A percentile compares a stretch with the other conserved stretches of the same genome.
These are phyloP conservation scores for Russula emetica DNA, from an alignment of 768 basidiomycete genomes.

Conservation along the genomic window DNA sequence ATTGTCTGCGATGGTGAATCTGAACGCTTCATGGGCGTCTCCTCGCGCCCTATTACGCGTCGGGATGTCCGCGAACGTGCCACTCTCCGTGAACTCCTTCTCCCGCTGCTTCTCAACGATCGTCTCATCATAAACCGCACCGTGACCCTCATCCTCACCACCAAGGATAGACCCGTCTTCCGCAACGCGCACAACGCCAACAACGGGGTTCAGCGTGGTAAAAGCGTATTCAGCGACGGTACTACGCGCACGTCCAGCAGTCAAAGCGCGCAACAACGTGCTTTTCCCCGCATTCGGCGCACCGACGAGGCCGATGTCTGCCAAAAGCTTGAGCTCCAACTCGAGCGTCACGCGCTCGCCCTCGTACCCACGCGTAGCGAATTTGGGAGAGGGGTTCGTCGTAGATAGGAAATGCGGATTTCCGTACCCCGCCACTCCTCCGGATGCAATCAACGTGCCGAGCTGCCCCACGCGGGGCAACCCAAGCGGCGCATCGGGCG, in stretches of 20 bases:
- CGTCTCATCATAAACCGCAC: conserved; percentile 62
- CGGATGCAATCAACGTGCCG: conserved; percentile 66
- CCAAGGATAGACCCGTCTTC: conserved; percentile 77
- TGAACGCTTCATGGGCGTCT: conserved; percentile 49
- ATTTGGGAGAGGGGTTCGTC: conserved; percentile 76
- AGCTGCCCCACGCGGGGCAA: conserved; percentile 47
- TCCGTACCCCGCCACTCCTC: conserved; percentile 79
- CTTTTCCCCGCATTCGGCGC: conserved; percentile 95
- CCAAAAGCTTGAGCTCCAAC: conserved; percentile 88
- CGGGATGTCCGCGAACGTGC: conserved; percentile 46
- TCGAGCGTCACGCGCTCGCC: conserved; percentile 79
- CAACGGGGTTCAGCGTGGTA: conserved; percentile 91
- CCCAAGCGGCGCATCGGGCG: conserved; percentile 61
- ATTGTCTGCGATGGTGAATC: conserved; percentile 96
- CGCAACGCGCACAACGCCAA: conserved; percentile 83
- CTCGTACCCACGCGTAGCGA: conserved; percentile 71
- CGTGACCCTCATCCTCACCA: conserved; percentile 46
- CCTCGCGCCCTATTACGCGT: conserved; percentile 46
- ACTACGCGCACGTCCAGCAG: conserved; percentile 75
- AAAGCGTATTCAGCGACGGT: conserved; percentile 73
- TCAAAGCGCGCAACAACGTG: conserved; percentile 85
- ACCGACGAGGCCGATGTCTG: conserved; percentile 94
- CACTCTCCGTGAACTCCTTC: conserved; percentile 45
- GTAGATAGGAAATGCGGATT: conserved; percentile 80
- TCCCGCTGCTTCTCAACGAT: conserved; percentile 47